These are phyloP conservation scores for Pythium scleroteichum DNA, from an alignment of 352 stramenopile species.

Conservation along the genomic window DNA sequence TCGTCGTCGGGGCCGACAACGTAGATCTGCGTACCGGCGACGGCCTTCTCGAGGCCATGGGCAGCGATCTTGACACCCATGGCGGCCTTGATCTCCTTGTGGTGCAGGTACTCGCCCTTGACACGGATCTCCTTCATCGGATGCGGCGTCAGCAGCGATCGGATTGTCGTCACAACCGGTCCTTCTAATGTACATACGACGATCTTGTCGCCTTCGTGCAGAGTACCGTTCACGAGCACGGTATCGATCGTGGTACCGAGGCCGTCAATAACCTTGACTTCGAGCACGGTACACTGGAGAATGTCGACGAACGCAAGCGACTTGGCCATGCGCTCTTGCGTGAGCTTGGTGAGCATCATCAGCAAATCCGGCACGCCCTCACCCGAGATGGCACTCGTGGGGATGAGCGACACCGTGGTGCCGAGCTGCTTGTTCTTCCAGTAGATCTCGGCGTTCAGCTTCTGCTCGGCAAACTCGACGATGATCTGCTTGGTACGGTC, in stretches of 20 bases:
- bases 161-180: conserved; percentile 96
- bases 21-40: conserved; percentile 98
- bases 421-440: conserved; percentile 98
- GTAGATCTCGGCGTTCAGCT: conserved; percentile 99
- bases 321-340: conserved; percentile 94
- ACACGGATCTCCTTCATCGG: conserved; percentile 97
- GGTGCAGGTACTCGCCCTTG: conserved; percentile 94
- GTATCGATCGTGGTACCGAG: conserved; percentile 99
- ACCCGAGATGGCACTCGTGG: conserved; percentile 97
- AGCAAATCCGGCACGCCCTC: conserved; percentile 98
- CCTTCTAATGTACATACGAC: conserved; percentile 98
- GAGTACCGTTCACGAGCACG: conserved; percentile 96
- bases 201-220: conserved; percentile 96
- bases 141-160: conserved; percentile 97
- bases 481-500: conserved; percentile 93
- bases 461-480: conserved; percentile 95
- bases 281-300: conserved; percentile 97
- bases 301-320: conserved; percentile 88
- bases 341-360: conserved; percentile 96
- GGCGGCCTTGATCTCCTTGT: conserved; percentile 97
- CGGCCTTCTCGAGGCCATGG: conserved; percentile 96
- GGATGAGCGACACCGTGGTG: conserved; percentile 96
- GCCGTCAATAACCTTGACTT: conserved; percentile 99
- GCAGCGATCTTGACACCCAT: conserved; percentile 99
- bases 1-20: conserved; percentile 96